Percentiles rank a stretch among this genome's conserved stretches.
Evolutionary conservation across 768 basidiomycete species (phyloP).

Genomic region (Kwoniella bestiolae): DNA sequence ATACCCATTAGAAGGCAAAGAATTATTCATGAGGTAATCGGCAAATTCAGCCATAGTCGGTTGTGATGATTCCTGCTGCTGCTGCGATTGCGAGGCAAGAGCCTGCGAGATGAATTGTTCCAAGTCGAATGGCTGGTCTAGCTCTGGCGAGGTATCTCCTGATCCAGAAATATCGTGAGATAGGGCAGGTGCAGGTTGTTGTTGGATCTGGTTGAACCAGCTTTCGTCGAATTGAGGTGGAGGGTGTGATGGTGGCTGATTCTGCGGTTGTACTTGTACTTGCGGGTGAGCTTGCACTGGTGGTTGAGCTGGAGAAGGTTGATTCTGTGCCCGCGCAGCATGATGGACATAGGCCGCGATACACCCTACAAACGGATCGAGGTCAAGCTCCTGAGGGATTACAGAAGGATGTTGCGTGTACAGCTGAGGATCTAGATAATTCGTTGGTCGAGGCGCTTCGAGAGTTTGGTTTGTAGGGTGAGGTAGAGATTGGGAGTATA

Average conservation of each 20-base stretch:
- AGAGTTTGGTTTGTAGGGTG: neutral
- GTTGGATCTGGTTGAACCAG: slow-evolving; percentile 1
- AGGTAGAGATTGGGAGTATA: neutral
- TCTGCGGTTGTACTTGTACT: neutral
- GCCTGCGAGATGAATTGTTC: slow-evolving; percentile 18
- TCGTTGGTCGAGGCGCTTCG: too few species aligned
- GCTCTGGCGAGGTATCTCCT: slow-evolving; percentile 3
- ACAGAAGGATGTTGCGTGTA: neutral
- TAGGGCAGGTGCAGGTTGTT: neutral
- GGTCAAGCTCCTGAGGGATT: neutral
- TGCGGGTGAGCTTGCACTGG: neutral
- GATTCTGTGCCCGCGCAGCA: neutral
- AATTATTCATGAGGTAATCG: neutral
- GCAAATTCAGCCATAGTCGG: neutral
- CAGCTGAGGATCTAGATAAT: too few species aligned
- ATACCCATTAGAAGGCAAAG: neutral
- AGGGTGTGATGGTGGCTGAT: neutral
- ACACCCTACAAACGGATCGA: neutral
- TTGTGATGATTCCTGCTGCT: neutral
- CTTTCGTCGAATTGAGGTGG: slow-evolving; percentile 1
- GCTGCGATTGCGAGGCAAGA: neutral
- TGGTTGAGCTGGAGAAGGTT: neutral
- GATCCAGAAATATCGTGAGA: slow-evolving; percentile 4
- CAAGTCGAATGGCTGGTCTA: slow-evolving; percentile 10
- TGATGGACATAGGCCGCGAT: neutral